A percentile compares a stretch with the other conserved stretches of the same genome.
These are phyloP conservation scores for Xylariaceae sp. DNA, from an alignment of 2,329 filamentous ascomycete species.

Conservation along the genomic window DNA sequence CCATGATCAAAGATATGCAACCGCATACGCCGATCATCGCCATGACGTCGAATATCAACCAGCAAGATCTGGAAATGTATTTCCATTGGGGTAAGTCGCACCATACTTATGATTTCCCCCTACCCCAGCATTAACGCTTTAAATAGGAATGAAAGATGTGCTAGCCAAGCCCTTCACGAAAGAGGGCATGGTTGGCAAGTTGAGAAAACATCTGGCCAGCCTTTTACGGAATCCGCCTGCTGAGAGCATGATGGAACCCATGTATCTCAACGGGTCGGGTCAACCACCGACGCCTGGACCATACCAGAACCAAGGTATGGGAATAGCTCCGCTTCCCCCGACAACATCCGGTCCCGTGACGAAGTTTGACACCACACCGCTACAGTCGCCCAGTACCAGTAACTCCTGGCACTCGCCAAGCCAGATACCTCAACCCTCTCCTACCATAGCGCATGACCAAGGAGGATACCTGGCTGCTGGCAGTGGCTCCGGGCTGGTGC, in stretches of 20 bases:
- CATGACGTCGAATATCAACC: constrained; percentile 98
- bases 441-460: constrained; percentile 43
- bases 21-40: constrained; percentile 84
- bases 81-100: constrained; percentile 79
- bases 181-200: constrained; percentile 75
- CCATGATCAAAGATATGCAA: constrained; percentile 85
- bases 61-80: constrained; percentile 94
- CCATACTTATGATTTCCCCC: background rate
- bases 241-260: constrained; percentile 34
- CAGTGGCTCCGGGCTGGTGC: constrained; percentile 37
- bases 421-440: constrained; percentile 48
- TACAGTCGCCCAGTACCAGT: constrained; percentile 49
- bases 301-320: constrained; percentile 32
- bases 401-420: constrained; percentile 50
- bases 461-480: constrained; percentile 42
- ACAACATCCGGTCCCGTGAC: constrained; percentile 32
- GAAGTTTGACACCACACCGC: constrained; percentile 55
- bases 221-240: constrained; percentile 65
- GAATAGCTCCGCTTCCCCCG: constrained; percentile 31
- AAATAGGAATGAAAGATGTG: constrained; percentile 90
- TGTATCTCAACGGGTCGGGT: constrained; percentile 28
- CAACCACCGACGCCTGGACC: constrained; percentile 31
- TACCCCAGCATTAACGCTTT: constrained; percentile 9
- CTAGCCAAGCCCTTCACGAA: constrained; percentile 95
- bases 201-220: constrained; percentile 85